Base-by-base conservation (phyloP, 2,329 filamentous ascomycete genomes). In the Simplicillium sp. region DNA sequence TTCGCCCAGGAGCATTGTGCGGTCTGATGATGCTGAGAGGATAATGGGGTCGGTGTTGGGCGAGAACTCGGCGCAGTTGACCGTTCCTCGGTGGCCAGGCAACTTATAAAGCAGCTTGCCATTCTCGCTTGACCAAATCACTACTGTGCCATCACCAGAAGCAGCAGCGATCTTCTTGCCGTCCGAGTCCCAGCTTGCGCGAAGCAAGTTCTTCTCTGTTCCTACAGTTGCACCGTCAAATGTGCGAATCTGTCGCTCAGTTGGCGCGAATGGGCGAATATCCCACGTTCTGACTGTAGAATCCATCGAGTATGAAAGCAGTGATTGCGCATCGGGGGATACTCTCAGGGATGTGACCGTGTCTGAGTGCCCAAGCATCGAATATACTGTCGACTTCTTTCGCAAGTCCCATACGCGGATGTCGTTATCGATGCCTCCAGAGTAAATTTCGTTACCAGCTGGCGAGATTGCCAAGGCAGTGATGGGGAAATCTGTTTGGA, bases 391-490 rank as follows among this genome's bases (percentile, higher is more conserved):
- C 7, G 83, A 77, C 62, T 94, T 88, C 68, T 95, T 97, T 50
- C 92, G 80, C 55, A 97, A 66, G 62, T 98, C 92, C 90, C 92
- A 98, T 15, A 94, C 89, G 53, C 89, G 87, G 59, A 98, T 94
- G 52, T 94, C 88, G 57, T 97, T 96, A 65, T 97, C 92, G 51
- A 98, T 96, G 16, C 89, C 86, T 36, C 90, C 90, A 7, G 86
- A 84, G 61, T 92, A 98, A 18, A 98, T 78, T 65, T 97, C 92
- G 58, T 95, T 95, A 14, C 92, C 92, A 2, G 90, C 88, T 59
- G 95, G 88, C 1, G 89, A 83, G n/a, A 97, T 70, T 13, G 88
- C 87, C 6, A 97, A 79, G 0, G 90, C 85, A 2, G 92, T 97
- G 42, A 98, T 80, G 2, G 92, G 92, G 45, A 94, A 94, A 46